phyloP scores from a whole-genome alignment of 2,329 filamentous ascomycete genomes.

The Fusarium xyrophilum region DNA sequence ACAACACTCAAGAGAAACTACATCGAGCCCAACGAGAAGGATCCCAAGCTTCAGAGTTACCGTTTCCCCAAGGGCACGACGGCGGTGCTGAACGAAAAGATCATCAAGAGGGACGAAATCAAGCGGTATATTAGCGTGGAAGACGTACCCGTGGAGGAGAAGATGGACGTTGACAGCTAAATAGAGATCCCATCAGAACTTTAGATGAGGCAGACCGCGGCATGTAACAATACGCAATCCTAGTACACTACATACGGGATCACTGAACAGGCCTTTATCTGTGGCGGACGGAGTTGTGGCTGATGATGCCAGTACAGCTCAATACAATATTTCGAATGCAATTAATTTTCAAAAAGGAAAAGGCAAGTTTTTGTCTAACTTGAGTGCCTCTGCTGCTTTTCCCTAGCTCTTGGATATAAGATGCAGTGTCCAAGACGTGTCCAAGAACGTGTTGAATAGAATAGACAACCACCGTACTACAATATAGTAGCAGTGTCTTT shows the following conservation, averaged over 20 bases:
- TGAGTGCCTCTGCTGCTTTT: not conserved
- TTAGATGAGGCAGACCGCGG: constrained; percentile 27
- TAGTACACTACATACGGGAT: constrained; percentile 30
- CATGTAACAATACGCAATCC: constrained; percentile 40
- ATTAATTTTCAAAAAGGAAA: not conserved
- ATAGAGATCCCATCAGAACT: constrained; percentile 10
- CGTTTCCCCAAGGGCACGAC: constrained; percentile 91
- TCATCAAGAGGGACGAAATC: constrained; percentile 93
- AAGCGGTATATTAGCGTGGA: constrained; percentile 93
- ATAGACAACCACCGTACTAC: not conserved
- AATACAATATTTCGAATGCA: constrained; percentile 23
- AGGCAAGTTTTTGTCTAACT: not conserved
- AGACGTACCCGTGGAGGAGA: constrained; percentile 75
- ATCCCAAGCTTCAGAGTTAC: constrained; percentile 92
- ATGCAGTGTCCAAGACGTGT: not conserved
- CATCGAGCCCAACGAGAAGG: constrained; percentile 90
- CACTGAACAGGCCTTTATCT: constrained; percentile 20
- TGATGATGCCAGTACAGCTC: not conserved
- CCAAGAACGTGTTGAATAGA: constrained; percentile 30
- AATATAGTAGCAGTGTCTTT: constrained; percentile 5
- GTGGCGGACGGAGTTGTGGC: constrained; percentile 7
- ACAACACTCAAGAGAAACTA: constrained; percentile 92
- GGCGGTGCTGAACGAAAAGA: constrained; percentile 92
- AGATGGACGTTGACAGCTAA: constrained; percentile 72
- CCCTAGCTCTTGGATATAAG: constrained; percentile 13